These are phyloP conservation scores for Aspergillus udagawae DNA, from an alignment of 2,329 filamentous ascomycete genomes.

Conservation along the genomic window DNA sequence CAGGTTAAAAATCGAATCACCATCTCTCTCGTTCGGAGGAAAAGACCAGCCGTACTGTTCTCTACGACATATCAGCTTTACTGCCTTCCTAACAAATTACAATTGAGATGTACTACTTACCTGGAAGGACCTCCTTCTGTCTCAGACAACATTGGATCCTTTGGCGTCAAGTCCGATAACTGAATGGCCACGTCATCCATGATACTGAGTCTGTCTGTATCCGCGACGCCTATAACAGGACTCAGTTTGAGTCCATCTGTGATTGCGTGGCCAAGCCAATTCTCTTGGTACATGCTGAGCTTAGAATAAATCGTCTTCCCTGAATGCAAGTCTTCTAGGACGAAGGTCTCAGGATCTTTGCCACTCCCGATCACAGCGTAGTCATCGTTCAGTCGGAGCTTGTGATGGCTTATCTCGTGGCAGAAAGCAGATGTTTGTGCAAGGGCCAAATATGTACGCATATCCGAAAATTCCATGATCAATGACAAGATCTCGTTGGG, in stretches of 20 bases:
- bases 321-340: slow-evolving; percentile 10
- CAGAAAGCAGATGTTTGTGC: slow-evolving; percentile 10
- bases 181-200: slow-evolving; percentile 1
- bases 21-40: neutral
- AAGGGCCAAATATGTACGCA: slow-evolving; percentile 10
- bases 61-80: neutral
- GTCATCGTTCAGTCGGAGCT: slow-evolving; percentile 13
- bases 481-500: slow-evolving; percentile 14
- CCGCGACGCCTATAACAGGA: slow-evolving; percentile 10
- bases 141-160: neutral
- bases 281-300: neutral
- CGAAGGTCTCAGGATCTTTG: neutral
- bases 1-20: slow-evolving; percentile 5
- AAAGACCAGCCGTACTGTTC: neutral
- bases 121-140: neutral
- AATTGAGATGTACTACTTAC: neutral
- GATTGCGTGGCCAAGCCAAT: neutral
- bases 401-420: slow-evolving; percentile 3
- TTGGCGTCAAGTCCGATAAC: neutral
- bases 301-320: slow-evolving; percentile 2
- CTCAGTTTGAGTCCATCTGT: neutral
- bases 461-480: slow-evolving; percentile 15
- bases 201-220: slow-evolving; percentile 6
- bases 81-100: neutral
- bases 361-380: slow-evolving; percentile 9